Evolutionary conservation across 108 stramenopile species (phyloP).

Genomic region (Cylindrotheca closterium): DNA sequence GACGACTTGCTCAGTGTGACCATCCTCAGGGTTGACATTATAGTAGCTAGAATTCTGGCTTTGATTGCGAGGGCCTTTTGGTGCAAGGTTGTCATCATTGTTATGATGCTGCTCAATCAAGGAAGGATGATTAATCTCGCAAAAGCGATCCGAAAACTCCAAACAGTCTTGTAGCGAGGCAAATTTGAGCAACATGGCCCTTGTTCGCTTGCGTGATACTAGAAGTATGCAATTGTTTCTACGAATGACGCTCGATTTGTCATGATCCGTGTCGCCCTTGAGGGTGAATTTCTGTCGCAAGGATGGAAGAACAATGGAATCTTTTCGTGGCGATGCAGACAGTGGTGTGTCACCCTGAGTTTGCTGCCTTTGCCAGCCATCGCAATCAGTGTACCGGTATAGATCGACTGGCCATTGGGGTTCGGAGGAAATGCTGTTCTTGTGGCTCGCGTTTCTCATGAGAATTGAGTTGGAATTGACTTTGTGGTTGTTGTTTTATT

Average conservation of each 20-base stretch:
- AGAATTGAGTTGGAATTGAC: background rate
- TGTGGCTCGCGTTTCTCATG: background rate
- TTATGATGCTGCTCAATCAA: background rate
- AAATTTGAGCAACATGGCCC: slow-evolving; percentile 44
- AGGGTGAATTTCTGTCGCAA: slow-evolving; percentile 32
- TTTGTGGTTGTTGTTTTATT: background rate
- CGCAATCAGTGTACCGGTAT: slow-evolving; percentile 14
- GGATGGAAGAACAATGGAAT: slow-evolving; percentile 31
- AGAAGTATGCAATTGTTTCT: slow-evolving; percentile 31
- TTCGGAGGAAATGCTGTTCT: background rate
- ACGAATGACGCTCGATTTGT: slow-evolving; percentile 28
- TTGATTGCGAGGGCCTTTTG: background rate
- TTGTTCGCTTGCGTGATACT: slow-evolving; percentile 22
- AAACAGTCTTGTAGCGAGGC: slow-evolving; percentile 32
- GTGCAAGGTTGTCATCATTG: background rate
- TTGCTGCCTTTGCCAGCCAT: slow-evolving; percentile 21
- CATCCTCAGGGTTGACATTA: no score
- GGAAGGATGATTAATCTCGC: slow-evolving; percentile 21
- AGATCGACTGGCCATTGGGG: slow-evolving; percentile 14
- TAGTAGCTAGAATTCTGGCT: slow-evolving; percentile 4
- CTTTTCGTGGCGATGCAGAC: slow-evolving; percentile 13
- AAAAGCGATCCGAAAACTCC: slow-evolving; percentile 36
- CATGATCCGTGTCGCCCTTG: slow-evolving; percentile 4
- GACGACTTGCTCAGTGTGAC: no score
- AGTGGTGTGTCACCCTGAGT: background rate